Conservation (phyloP, 352 stramenopile species). For the Phytophthora constricta region DNA sequence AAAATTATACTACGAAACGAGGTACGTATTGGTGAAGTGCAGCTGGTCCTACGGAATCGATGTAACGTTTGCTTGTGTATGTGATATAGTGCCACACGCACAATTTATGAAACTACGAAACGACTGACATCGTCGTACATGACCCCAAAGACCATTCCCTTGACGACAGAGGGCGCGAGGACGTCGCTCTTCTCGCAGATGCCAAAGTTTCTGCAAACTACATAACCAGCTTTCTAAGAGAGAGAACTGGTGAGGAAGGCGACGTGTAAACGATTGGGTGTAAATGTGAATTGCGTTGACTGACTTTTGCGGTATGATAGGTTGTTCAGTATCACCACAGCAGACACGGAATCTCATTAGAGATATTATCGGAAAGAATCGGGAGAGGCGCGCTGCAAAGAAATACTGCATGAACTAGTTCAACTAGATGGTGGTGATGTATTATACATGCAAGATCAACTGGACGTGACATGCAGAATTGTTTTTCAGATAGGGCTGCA, state of each 20-base stretch:
- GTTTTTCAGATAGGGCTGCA: not conserved
- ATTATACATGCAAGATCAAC: constrained; percentile 10
- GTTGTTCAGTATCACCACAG: constrained; percentile 14
- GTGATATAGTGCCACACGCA: not conserved
- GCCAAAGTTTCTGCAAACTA: not conserved
- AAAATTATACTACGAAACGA: constrained; percentile 6
- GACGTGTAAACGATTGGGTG: no score
- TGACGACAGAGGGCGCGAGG: constrained; percentile 11
- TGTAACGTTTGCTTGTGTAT: not conserved
- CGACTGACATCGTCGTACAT: constrained; percentile 3
- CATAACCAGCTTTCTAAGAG: constrained; percentile 18
- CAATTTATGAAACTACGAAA: constrained; percentile 7
- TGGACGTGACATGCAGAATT: not conserved
- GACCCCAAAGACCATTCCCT: constrained; percentile 11
- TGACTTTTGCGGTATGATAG: not conserved
- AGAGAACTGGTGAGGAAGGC: constrained; percentile 5
- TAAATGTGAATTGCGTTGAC: constrained; percentile 1
- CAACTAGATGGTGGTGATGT: constrained; percentile 16
- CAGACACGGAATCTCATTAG: constrained; percentile 19
- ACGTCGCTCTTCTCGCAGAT: constrained; percentile 13
- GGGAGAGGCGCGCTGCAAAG: constrained; percentile 11
- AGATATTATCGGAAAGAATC: constrained; percentile 11
- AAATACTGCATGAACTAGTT: constrained; percentile 15
- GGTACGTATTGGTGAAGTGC: not conserved
- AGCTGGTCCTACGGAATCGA: not conserved